Evolutionary conservation across 257 asterid species (phyloP).

Genomic region (Solanum sejunctum): DNA sequence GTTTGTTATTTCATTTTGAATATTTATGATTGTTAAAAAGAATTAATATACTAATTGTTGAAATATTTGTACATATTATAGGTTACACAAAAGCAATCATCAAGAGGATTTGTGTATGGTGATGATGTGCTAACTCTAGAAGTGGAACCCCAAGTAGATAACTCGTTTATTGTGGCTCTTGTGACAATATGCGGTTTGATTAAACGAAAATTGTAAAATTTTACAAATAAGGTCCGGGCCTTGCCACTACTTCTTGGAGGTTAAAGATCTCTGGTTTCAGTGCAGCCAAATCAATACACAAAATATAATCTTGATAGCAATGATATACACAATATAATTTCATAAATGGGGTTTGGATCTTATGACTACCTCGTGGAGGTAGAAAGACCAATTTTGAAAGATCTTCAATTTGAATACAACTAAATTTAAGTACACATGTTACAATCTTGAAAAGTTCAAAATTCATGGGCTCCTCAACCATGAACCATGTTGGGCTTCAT

Average conservation of each 20-base stretch:
- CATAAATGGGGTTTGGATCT: too few species aligned
- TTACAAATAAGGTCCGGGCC: too few species aligned
- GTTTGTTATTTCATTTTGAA: background rate
- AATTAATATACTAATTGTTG: background rate
- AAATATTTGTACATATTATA: constrained; percentile 7
- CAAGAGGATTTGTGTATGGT: constrained; percentile 47
- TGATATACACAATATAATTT: too few species aligned
- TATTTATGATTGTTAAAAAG: background rate
- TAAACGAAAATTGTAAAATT: constrained; percentile 21
- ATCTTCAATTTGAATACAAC: too few species aligned
- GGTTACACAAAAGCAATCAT: constrained; percentile 43
- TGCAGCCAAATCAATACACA: too few species aligned
- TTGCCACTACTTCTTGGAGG: too few species aligned
- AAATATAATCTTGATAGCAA: too few species aligned
- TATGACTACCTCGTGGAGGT: too few species aligned
- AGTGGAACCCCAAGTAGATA: constrained; percentile 59
- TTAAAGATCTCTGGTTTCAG: too few species aligned
- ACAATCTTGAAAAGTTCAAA: background rate
- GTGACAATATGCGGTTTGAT: constrained; percentile 57
- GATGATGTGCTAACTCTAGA: constrained; percentile 58
- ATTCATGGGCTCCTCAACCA: background rate
- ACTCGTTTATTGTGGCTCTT: constrained; percentile 53
- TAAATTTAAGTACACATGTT: too few species aligned
- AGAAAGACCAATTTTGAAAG: too few species aligned
- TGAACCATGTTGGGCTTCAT: background rate